These are phyloP conservation scores for Oidiodendron maius DNA, from an alignment of 495 filamentous ascomycete genomes.

Conservation along the genomic window DNA sequence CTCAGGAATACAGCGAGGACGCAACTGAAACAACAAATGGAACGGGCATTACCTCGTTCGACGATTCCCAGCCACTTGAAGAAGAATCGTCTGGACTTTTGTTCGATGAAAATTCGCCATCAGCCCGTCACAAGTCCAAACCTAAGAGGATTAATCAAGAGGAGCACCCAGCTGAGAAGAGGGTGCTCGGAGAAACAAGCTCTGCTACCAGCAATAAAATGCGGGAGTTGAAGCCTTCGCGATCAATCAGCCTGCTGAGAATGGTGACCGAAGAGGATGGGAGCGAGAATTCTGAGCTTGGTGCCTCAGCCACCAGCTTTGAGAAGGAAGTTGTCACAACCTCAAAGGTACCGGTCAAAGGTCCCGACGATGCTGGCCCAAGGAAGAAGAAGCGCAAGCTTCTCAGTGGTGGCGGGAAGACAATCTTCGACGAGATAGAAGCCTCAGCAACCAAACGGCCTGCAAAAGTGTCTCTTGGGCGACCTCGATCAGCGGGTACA, in stretches of 20 bases:
- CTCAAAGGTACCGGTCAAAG: slow-evolving; percentile 2
- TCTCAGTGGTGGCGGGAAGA: slow-evolving; percentile 57
- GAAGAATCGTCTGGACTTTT: not conserved
- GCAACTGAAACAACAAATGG: slow-evolving; percentile 1
- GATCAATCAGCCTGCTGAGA: slow-evolving; percentile 11
- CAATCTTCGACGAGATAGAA: slow-evolving; percentile 74
- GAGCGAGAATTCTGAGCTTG: slow-evolving; percentile 10
- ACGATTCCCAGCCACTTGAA: not conserved
- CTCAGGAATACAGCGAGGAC: not conserved
- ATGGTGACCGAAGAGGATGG: slow-evolving; percentile 19
- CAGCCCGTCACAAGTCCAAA: not conserved
- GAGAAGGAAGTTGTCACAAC: not conserved
- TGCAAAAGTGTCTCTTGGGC: slow-evolving; percentile 19
- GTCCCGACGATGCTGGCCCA: slow-evolving; percentile 34
- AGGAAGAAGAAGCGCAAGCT: slow-evolving; percentile 78
- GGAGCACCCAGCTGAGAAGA: slow-evolving; percentile 2
- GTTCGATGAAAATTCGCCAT: not conserved
- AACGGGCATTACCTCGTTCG: not conserved
- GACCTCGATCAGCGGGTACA: slow-evolving; percentile 26
- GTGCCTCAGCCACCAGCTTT: not conserved
- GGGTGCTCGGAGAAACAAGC: slow-evolving; percentile 13
- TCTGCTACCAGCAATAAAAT: slow-evolving; percentile 9
- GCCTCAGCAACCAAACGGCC: slow-evolving; percentile 36
- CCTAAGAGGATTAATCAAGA: slow-evolving; percentile 1
- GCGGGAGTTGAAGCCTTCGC: slow-evolving; percentile 6